phyloP scores from a whole-genome alignment of 2,329 filamentous ascomycete species.

The Pseudogymnoascus destructans region DNA sequence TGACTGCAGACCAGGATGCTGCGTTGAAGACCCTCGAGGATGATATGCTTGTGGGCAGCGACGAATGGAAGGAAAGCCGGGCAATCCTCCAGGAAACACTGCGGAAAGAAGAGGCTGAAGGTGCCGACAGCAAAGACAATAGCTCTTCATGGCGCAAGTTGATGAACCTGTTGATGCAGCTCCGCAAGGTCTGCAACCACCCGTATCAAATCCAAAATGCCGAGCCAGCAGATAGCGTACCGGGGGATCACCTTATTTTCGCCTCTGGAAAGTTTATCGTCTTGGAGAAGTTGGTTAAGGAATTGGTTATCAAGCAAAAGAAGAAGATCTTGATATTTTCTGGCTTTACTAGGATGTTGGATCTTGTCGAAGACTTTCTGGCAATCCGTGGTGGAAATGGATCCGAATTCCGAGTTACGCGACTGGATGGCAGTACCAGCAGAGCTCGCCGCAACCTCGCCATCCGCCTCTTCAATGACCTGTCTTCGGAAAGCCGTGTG shows the following conservation, averaged over 20 bases:
- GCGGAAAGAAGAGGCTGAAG: conserved; percentile 22
- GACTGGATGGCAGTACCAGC: conserved; percentile 69
- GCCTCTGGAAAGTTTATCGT: conserved; percentile 81
- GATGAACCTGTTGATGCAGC: conserved; percentile 88
- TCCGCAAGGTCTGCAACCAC: conserved; percentile 88
- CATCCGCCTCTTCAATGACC: conserved; percentile 87
- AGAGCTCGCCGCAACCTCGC: conserved; percentile 81
- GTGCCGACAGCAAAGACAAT: conserved; percentile 14
- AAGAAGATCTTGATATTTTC: conserved; percentile 87
- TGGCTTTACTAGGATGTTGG: conserved; percentile 79
- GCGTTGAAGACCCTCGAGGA: conserved; percentile 27
- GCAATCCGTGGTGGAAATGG: conserved; percentile 35
- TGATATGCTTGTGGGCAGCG: conserved; percentile 21
- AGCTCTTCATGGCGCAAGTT: conserved; percentile 39
- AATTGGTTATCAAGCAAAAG: conserved; percentile 51
- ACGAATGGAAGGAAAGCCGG: conserved; percentile 35
- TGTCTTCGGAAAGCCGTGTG: conserved; percentile 66
- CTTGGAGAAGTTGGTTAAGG: conserved; percentile 71
- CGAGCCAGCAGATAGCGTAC: conserved; percentile 38
- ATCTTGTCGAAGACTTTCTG: conserved; percentile 85
- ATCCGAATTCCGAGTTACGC: conserved; percentile 56
- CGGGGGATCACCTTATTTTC: conserved; percentile 71
- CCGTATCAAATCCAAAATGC: conserved; percentile 41
- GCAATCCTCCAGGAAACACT: conserved; percentile 32
- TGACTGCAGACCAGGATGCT: conserved; percentile 26